phyloP scores from a whole-genome alignment of 768 basidiomycete species.

The Lentinula sp. region DNA sequence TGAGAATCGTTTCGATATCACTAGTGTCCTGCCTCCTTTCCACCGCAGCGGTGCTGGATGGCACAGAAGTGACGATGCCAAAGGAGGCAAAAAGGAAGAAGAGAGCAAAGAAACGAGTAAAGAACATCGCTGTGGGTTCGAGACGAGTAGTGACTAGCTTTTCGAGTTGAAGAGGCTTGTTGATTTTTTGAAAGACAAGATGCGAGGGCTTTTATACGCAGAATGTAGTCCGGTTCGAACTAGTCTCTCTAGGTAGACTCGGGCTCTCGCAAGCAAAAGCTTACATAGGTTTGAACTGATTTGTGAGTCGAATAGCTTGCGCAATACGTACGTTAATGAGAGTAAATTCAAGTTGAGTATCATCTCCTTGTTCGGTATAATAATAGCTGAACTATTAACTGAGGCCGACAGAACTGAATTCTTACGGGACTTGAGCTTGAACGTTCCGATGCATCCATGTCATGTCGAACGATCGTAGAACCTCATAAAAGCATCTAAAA shows the following conservation, averaged over 20 bases:
- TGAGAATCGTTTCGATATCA: conserved; percentile 2
- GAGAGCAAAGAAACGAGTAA: conserved; percentile 1
- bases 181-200: background rate
- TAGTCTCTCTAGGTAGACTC: no score
- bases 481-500: no score
- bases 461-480: no score
- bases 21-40: background rate
- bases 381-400: no score
- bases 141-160: background rate
- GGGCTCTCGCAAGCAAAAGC: no score
- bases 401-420: no score
- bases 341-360: no score
- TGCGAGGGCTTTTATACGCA: background rate
- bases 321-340: background rate
- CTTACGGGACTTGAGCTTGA: no score
- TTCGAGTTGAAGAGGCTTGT: background rate
- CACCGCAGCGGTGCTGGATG: background rate
- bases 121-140: background rate
- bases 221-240: background rate
- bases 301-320: background rate
- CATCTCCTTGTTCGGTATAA: no score
- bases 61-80: background rate
- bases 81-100: conserved; percentile 1
- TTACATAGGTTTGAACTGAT: background rate
- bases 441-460: no score